Percentiles rank a stretch among this genome's conserved stretches.
Evolutionary conservation across 768 basidiomycete genomes (phyloP).

Genomic region (Paxillus rubicundulus): DNA sequence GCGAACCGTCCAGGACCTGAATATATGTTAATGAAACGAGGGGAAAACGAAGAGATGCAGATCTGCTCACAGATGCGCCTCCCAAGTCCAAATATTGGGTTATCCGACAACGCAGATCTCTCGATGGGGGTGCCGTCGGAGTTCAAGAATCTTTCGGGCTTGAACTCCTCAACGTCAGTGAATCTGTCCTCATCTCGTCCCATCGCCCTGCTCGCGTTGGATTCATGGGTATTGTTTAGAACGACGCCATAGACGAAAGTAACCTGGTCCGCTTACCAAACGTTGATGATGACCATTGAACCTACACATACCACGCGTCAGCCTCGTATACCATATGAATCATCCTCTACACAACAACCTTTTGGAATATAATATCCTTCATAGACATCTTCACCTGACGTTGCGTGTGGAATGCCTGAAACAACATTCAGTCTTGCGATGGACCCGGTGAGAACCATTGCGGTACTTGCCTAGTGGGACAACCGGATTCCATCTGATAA

Average conservation of each 20-base stretch:
- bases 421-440: not conserved
- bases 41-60: not conserved
- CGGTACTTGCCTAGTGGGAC: slow-evolving; percentile 20
- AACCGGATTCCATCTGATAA: slow-evolving; percentile 26
- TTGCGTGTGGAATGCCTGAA: slow-evolving; percentile 26
- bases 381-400: slow-evolving; percentile 23
- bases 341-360: slow-evolving; percentile 17
- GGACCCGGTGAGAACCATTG: not conserved
- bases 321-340: not conserved
- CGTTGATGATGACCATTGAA: slow-evolving; percentile 33
- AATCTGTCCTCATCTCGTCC: slow-evolving; percentile 16
- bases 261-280: slow-evolving; percentile 26
- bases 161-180: slow-evolving; percentile 21
- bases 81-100: slow-evolving; percentile 27
- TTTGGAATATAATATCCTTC: slow-evolving; percentile 42
- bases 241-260: not conserved
- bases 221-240: not conserved
- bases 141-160: slow-evolving; percentile 25
- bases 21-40: not conserved
- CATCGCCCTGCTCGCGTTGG: slow-evolving; percentile 18
- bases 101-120: slow-evolving; percentile 6
- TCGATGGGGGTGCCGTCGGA: slow-evolving; percentile 12
- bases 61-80: slow-evolving; percentile 21
- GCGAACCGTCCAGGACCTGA: slow-evolving; percentile 23
- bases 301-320: slow-evolving; percentile 9